Evolutionary conservation across 2,329 filamentous ascomycete species (phyloP), one percentile per base, ranked within the genome.

Genomic region (Phaeosphaeria sp.): DNA sequence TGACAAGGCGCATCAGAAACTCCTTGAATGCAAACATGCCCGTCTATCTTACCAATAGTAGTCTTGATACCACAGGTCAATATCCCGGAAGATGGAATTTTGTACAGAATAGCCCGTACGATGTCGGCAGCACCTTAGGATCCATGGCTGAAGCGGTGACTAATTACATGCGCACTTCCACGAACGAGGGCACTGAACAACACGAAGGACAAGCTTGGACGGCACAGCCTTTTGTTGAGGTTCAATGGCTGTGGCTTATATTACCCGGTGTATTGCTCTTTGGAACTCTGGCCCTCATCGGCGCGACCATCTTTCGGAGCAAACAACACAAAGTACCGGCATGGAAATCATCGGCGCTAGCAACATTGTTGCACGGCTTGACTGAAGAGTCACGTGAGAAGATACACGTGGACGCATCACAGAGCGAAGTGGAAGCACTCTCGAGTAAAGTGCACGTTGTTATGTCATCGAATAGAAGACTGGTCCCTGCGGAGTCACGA

Each of bases 311-410:
- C 17, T 9, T 58, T 3, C 44, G 57, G 30, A 66, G 59, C 6
- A 46, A 54, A 1, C 52, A 44, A 21, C 17, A 52, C 6, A 23
- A 51, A 6, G 47, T 54, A 11, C 50, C 53, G 5, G 46, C 53
- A 9, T 67, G 64, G 64, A 68, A 68, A 42, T 64, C 64, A 0
- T 67, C 64, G 20, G 50, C 62, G 7, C 39, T 68, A 49, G 59
- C 62, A 6, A 67, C 59, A 6, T 50, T 68, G 10, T 44, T 67
- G 6, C 64, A 68, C 48, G 64, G 64, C 1, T 36, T 68, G 44
- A 58, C 64, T 5, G 59, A 64, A 43, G 64, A 66, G 18, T 58
- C 47, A 0, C 54, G 56, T 3, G 54, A 51, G 7, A 10, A 39
- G 15, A 52, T 65, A 18, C 52, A 57, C 22, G 43, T 58, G 5